Evolutionary conservation across 75 land plant genomes (phyloP), one percentile per base, ranked within the genome.

Genomic region (Sequoiadendron giganteum): DNA sequence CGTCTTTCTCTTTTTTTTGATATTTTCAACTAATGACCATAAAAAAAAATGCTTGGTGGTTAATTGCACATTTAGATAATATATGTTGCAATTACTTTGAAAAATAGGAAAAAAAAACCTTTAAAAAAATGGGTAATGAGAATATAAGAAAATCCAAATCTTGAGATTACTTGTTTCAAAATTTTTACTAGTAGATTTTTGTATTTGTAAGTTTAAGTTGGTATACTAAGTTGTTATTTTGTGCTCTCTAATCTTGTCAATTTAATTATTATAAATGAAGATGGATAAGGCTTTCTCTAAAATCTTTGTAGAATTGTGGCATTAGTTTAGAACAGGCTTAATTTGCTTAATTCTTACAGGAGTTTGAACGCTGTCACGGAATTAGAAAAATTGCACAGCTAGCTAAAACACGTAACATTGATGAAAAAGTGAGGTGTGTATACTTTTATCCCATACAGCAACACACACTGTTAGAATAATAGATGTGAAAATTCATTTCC

Each of bases 391-490:
- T 73, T 73, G 77, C 77, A 34, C 77, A 73, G 38, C 77, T 73
- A 39, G 77, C 38, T 32, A 73, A 73, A 73, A 34, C 38, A 73
- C 77, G 15, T 32, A 34, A 73, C 38, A 73, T 73, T 10, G 38
- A 73, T 73, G 77, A 80, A 80, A 40, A 80, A 80, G 8, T 81
- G 84, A 81, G 84, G 84, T 81, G 48, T 45, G 49, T 81, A 38
- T 80, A 21, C 25, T 28, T 38, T 78, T 81, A 45, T 81, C 14
- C 45, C 48, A 43, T 81, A 81, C 49, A 25, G 3, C 13, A 81
- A 81, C 45, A 81, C 47, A 16, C 11, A 80, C 38, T 40, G n/a
- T 43, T 80, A 21, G 30, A 9, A 45, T 70, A 13, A 73, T 32
- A 13, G 38, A 73, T 81, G 19, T 16, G 13, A 43, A 80, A 80